Evolutionary conservation across 2,329 filamentous ascomycete genomes (phyloP).

Genomic region (Claviceps africana): DNA sequence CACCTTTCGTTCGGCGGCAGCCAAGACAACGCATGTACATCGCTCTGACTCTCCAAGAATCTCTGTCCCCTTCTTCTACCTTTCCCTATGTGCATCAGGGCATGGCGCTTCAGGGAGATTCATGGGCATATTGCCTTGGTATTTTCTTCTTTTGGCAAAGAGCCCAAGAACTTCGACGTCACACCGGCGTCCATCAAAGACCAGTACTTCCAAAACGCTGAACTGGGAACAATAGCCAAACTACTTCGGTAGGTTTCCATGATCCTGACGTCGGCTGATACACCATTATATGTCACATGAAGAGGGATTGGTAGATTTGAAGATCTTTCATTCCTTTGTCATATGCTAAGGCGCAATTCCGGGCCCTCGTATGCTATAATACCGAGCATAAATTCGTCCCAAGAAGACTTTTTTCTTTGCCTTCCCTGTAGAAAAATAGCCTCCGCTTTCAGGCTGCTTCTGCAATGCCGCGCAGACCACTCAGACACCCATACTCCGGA

Average conservation of each 20-base stretch:
- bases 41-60: background rate
- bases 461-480: constrained; percentile 21
- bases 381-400: constrained; percentile 27
- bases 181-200: background rate
- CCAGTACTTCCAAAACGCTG: background rate
- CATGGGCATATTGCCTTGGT: background rate
- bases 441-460: constrained; percentile 21
- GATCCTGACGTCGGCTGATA: too few species aligned
- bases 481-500: constrained; percentile 25
- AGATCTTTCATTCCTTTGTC: constrained; percentile 24
- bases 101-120: background rate
- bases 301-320: background rate
- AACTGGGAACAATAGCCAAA: background rate
- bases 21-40: background rate
- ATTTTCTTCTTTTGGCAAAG: background rate
- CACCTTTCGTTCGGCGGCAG: background rate
- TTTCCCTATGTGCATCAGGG: background rate
- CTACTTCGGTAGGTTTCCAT: background rate
- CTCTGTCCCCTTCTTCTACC: background rate
- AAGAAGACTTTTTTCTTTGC: constrained; percentile 19
- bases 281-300: background rate
- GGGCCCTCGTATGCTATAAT: constrained; percentile 23
- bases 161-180: background rate
- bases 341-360: constrained; percentile 23
- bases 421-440: constrained; percentile 18